Evolutionary conservation across 2,329 filamentous ascomycete species (phyloP).

Genomic region (Decorospora gaudefroyi): DNA sequence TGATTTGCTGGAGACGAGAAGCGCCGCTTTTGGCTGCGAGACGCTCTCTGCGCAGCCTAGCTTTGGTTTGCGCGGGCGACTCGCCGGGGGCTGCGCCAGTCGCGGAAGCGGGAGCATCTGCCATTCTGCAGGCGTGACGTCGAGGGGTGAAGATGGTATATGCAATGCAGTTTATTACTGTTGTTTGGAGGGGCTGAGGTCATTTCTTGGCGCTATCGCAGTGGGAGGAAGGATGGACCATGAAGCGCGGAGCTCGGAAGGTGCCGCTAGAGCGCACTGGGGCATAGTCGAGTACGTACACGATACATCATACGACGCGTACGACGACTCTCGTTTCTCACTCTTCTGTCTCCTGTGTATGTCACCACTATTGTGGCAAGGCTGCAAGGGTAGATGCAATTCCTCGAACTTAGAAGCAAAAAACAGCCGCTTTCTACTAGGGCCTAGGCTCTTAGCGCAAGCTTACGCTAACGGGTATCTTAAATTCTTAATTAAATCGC

Average conservation of each 20-base stretch:
- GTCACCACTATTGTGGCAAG: too few species aligned
- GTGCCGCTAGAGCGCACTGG: neutral
- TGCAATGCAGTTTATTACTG: neutral
- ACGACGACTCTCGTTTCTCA: too few species aligned
- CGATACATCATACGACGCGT: too few species aligned
- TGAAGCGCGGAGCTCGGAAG: neutral
- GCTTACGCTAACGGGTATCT: too few species aligned
- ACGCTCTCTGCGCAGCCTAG: constrained; percentile 75
- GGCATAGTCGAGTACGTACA: too few species aligned
- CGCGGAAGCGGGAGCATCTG: constrained; percentile 28
- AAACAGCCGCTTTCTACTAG: too few species aligned
- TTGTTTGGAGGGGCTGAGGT: constrained; percentile 17
- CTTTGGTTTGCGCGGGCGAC: constrained; percentile 60
- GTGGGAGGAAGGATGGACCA: neutral
- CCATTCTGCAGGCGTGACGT: constrained; percentile 22
- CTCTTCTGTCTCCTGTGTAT: too few species aligned
- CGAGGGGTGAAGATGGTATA: constrained; percentile 5
- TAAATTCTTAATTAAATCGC: too few species aligned
- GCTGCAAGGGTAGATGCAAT: too few species aligned
- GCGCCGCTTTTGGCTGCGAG: constrained; percentile 77
- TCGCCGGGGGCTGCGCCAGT: constrained; percentile 28
- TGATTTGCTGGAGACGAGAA: constrained; percentile 74
- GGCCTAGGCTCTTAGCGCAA: too few species aligned
- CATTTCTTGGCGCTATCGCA: constrained; percentile 17
- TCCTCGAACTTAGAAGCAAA: too few species aligned